Evolutionary conservation across 495 filamentous ascomycete species (phyloP), one percentile per base, ranked within the genome.

Genomic region (Parathielavia hyrcaniae): DNA sequence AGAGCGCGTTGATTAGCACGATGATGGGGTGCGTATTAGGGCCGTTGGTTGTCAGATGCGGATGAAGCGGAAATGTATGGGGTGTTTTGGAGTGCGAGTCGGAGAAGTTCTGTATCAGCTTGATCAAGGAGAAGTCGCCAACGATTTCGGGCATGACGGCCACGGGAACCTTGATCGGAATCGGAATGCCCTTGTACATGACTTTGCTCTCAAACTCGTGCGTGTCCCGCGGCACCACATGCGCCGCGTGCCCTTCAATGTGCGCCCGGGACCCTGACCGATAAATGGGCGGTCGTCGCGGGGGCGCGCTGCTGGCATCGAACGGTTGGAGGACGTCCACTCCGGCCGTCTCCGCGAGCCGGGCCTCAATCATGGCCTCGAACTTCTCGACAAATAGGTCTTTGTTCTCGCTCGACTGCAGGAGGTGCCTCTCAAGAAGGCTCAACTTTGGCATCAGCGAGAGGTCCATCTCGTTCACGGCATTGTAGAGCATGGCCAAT

Each of bases 331-430:
- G 70, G 17, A 75, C 53, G 11, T 67, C 63, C 19, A 73, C 75
- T 6, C 70, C 68, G 43, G 70, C 65, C 65, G 83, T 75, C 69
- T 83, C 68, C 62, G 78, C 57, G 71, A 85, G 74, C 58, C 82
- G 74, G 54, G 73, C 78, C 60, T 91, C 84, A 38, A 95, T 86
- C 87, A 97, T 96, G 62, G 86, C 83, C 67, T 96, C 89, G 61
- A 99, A 99, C 67, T 97, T 97, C 62, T 97, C 95, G 35, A 96
- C 81, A 66, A 99, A 99, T 64, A 99, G 84, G 67, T 97, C 93
- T 66, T 96, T 95, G 59, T 88, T 88, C 61, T 95, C 91, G 71
- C 87, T 96, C 11, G 87, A 81, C 64, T 96, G 91, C 23, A 99
- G 71, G 36, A 99, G 88, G 61, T 86, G 80, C 38, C 88, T 80